A percentile compares a stretch with the other conserved stretches of the same genome.
phyloP scores from a whole-genome alignment of 2,329 filamentous ascomycete species.

The Trichoderma asperellum region DNA sequence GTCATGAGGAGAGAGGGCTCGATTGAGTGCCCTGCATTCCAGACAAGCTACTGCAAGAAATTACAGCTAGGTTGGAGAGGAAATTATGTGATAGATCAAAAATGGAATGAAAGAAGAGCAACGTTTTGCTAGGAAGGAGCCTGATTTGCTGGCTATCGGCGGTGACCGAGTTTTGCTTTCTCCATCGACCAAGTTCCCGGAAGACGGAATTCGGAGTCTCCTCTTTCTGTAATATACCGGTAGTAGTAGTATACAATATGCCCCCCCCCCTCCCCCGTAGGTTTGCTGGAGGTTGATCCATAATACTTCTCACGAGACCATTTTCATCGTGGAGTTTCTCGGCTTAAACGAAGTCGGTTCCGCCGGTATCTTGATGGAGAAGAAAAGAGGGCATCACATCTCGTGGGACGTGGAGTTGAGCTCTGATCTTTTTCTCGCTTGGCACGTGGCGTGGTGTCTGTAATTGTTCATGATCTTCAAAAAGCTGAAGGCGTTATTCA shows the following conservation, averaged over 20 bases:
- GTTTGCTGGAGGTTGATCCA: neutral
- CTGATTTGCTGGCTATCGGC: constrained; percentile 7
- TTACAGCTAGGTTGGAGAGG: neutral
- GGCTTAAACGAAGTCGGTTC: constrained; percentile 3
- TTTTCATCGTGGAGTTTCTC: neutral
- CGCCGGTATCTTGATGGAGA: neutral
- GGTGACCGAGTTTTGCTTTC: neutral
- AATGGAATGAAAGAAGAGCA: neutral
- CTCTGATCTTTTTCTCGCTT: constrained; percentile 2
- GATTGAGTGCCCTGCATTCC: constrained; percentile 14
- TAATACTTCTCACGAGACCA: neutral
- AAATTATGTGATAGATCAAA: constrained; percentile 6
- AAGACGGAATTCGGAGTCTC: neutral
- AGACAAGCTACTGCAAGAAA: constrained; percentile 28
- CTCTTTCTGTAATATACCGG: neutral
- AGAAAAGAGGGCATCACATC: neutral
- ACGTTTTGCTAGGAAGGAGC: neutral
- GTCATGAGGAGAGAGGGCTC: constrained; percentile 17
- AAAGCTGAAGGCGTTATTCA: neutral
- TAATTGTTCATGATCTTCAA: constrained; percentile 14
- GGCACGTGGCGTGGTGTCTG: constrained; percentile 1
- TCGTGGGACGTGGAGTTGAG: neutral
- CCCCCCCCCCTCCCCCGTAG: neutral
- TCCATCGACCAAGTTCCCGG: neutral
- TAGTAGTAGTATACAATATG: neutral